A percentile compares a stretch with the other conserved stretches of the same genome.
phyloP scores from a whole-genome alignment of 225 moss, liverwort and hornwort genomes.

The Pseudoscleropodium purum region DNA sequence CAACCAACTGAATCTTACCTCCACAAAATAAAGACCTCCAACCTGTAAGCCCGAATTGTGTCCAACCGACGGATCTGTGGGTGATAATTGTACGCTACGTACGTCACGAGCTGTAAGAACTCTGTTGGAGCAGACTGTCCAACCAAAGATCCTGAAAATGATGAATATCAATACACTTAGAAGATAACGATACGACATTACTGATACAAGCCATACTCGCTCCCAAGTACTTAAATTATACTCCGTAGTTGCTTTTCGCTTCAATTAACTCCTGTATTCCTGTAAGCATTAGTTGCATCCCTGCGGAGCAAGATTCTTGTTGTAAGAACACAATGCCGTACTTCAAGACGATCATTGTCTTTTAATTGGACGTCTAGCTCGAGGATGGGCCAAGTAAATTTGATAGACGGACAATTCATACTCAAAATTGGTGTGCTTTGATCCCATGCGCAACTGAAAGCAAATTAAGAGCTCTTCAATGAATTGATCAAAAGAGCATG shows the following conservation, averaged over 20 bases:
- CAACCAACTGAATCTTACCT: constrained; percentile 6
- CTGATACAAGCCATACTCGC: constrained; percentile 33
- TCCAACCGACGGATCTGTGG: constrained; percentile 27
- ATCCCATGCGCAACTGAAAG: background rate
- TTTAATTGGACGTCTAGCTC: background rate
- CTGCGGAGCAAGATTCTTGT: background rate
- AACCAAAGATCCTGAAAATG: constrained; percentile 34
- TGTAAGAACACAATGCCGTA: background rate
- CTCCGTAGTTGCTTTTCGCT: background rate
- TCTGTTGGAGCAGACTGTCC: constrained; percentile 59
- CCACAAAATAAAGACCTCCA: constrained; percentile 59
- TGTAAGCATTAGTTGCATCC: constrained; percentile 25
- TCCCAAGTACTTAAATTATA: constrained; percentile 3
- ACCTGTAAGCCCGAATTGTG: constrained; percentile 51
- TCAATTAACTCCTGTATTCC: constrained; percentile 27
- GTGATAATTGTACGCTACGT: constrained; percentile 66
- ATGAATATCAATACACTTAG: background rate
- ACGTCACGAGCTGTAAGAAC: constrained; percentile 52
- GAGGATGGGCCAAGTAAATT: background rate
- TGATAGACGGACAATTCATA: background rate
- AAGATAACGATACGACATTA: constrained; percentile 47
- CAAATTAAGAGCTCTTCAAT: background rate
- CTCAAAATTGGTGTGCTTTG: background rate
- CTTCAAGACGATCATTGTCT: background rate
- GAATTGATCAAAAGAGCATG: background rate